These are phyloP conservation scores for Malassezia sympodialis DNA, from an alignment of 1,284 basidiomycete genomes.

Conservation along the genomic window DNA sequence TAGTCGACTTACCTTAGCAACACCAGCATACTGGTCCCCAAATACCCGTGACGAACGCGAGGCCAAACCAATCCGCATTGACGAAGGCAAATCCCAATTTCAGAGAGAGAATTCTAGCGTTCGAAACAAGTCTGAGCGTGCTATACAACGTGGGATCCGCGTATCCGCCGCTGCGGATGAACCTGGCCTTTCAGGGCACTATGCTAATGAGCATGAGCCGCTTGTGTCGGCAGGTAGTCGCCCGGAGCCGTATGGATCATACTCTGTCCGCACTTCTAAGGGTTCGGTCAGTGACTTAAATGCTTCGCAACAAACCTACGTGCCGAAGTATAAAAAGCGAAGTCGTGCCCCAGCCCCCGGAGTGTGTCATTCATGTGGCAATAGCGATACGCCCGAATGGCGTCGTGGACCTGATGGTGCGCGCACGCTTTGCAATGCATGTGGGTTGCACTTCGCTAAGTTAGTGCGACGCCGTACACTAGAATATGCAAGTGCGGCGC, in stretches of 20 bases:
- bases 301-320: constrained; percentile 4
- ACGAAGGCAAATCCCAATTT: constrained; percentile 1
- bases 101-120: not conserved
- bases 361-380: constrained; percentile 36
- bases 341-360: constrained; percentile 43
- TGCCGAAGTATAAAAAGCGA: constrained; percentile 42
- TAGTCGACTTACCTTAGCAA: not conserved
- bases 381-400: constrained; percentile 44
- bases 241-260: constrained; percentile 15
- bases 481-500: constrained; percentile 23
- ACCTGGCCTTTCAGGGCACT: not conserved
- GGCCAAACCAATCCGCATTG: constrained; percentile 2
- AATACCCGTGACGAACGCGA: constrained; percentile 11
- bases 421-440: constrained; percentile 46
- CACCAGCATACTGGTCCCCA: constrained; percentile 1
- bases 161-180: constrained; percentile 1
- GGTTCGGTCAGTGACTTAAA: not conserved
- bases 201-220: not conserved
- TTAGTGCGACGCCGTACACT: constrained; percentile 28
- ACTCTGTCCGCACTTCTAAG: constrained; percentile 17
- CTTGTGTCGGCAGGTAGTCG: not conserved
- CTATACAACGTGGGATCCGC: not conserved
- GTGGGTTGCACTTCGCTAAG: constrained; percentile 36
- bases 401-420: constrained; percentile 43
- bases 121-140: not conserved